These are phyloP conservation scores for Saturnispora serradocipensis DNA, from an alignment of 805 yeast species.

Conservation along the genomic window DNA sequence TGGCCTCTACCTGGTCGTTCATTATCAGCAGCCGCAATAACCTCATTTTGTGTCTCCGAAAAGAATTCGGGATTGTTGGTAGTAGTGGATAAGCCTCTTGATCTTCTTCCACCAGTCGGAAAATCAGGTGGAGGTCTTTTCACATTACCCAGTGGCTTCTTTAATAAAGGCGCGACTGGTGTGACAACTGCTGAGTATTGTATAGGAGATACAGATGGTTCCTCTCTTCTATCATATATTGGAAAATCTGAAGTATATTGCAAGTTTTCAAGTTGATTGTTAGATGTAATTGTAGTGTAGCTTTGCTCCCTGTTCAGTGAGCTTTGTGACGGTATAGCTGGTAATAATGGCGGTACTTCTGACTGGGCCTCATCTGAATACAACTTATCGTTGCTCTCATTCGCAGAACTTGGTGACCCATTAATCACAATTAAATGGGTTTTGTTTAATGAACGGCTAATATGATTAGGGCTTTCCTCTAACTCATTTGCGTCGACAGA, in stretches of 20 bases:
- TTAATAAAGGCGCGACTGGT: constrained; percentile 13
- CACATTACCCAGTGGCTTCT: constrained; percentile 8
- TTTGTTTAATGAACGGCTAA: neutral
- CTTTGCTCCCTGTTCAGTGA: neutral
- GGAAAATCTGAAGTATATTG: neutral
- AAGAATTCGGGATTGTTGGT: constrained; percentile 28
- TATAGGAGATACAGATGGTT: constrained; percentile 26
- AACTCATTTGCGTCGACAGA: neutral
- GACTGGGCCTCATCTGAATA: neutral
- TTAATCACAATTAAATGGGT: constrained; percentile 5
- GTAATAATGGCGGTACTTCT: neutral
- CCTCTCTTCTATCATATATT: constrained; percentile 33
- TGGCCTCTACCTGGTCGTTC: constrained; percentile 36
- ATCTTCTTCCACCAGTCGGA: constrained; percentile 30
- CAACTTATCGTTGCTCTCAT: neutral
- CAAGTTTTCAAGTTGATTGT: neutral
- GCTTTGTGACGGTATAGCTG: neutral
- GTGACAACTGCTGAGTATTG: constrained; percentile 21
- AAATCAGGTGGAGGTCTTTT: constrained; percentile 34
- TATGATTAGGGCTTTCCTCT: neutral
- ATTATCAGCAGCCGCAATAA: neutral
- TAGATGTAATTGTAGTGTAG: constrained; percentile 1
- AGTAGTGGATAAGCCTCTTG: constrained; percentile 29
- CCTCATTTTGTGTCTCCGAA: constrained; percentile 7
- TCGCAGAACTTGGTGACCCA: constrained; percentile 4